Percentiles rank a stretch among this genome's conserved stretches.
These are phyloP conservation scores for Hibiscus mutabilis DNA, from an alignment of 345 rosid genomes.

Conservation along the genomic window DNA sequence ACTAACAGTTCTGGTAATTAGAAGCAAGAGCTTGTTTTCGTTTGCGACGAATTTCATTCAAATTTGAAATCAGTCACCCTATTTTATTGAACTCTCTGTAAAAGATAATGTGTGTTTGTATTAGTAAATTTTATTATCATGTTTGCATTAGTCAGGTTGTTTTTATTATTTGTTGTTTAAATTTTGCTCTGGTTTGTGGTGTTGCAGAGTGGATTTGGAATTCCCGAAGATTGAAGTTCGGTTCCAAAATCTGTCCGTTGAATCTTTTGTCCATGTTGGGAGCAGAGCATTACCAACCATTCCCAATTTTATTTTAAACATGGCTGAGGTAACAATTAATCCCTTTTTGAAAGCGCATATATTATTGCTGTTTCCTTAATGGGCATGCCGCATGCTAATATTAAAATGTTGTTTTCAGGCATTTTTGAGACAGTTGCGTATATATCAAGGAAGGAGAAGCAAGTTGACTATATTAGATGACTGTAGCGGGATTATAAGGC, in stretches of 20 bases:
- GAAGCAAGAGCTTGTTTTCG: not conserved
- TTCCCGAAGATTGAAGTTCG: slow-evolving; percentile 90
- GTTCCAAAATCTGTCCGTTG: slow-evolving; percentile 62
- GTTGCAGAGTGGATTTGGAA: slow-evolving; percentile 74
- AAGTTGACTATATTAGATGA: slow-evolving; percentile 80
- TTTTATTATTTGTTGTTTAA: not conserved
- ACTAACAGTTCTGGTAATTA: not conserved
- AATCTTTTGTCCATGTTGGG: slow-evolving; percentile 83
- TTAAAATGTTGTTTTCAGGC: slow-evolving; percentile 40
- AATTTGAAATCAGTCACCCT: not conserved
- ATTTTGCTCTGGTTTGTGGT: not conserved
- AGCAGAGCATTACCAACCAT: slow-evolving; percentile 95
- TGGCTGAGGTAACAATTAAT: slow-evolving; percentile 57
- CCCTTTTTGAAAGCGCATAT: not conserved
- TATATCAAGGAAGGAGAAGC: slow-evolving; percentile 54
- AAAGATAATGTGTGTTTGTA: not conserved
- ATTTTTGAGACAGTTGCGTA: slow-evolving; percentile 49
- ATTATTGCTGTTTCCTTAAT: not conserved
- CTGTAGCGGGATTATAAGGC: slow-evolving; percentile 72
- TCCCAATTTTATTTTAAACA: slow-evolving; percentile 85
- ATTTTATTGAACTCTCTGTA: not conserved
- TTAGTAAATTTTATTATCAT: not conserved
- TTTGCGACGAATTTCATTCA: not conserved
- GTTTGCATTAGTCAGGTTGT: not conserved
- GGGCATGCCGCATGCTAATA: not conserved